Conservation (phyloP, 2,329 filamentous ascomycete genomes). For the Fusarium domesticum region DNA sequence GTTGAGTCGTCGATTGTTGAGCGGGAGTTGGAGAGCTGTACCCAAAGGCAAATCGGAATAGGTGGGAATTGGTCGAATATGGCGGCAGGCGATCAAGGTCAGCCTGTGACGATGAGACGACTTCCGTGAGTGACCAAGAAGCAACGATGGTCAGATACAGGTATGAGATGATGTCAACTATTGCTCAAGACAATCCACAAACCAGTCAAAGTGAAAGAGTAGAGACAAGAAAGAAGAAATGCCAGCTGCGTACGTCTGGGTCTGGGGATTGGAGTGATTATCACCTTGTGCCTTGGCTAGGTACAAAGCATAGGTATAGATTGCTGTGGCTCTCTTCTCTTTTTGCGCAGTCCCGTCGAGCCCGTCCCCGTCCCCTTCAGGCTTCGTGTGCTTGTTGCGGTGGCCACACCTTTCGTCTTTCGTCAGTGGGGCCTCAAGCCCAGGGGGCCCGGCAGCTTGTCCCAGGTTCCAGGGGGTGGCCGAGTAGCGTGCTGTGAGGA, state of each 20-base stretch:
- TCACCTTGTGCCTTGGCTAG: no score
- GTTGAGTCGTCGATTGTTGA: conserved; percentile 15
- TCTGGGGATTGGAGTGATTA: conserved; percentile 30
- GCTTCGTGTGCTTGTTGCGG: no score
- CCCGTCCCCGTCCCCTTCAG: not conserved
- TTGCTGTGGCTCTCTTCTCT: conserved; percentile 8
- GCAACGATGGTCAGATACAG: conserved; percentile 6
- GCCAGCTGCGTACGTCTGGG: conserved; percentile 14
- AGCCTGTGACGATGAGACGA: conserved; percentile 7
- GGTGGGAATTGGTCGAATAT: conserved; percentile 13
- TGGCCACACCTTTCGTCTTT: conserved; percentile 24
- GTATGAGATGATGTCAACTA: conserved; percentile 3
- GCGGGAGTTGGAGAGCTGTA: conserved; percentile 5
- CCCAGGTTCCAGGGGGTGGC: conserved; percentile 21
- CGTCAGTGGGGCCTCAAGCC: conserved; percentile 11
- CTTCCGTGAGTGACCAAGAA: conserved; percentile 5
- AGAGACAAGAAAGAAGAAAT: conserved; percentile 7
- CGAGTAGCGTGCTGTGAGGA: conserved; percentile 14
- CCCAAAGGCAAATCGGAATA: conserved; percentile 11
- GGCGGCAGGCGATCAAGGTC: conserved; percentile 2
- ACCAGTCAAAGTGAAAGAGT: not conserved
- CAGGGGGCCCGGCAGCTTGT: conserved; percentile 17
- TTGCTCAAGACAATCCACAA: conserved; percentile 2
- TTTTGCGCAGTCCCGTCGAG: conserved; percentile 12
- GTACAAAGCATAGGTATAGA: no score